A percentile compares a stretch with the other conserved stretches of the same genome.
Evolutionary conservation across 2,329 filamentous ascomycete genomes (phyloP).

Genomic region (Ophiocordyceps robertsii): DNA sequence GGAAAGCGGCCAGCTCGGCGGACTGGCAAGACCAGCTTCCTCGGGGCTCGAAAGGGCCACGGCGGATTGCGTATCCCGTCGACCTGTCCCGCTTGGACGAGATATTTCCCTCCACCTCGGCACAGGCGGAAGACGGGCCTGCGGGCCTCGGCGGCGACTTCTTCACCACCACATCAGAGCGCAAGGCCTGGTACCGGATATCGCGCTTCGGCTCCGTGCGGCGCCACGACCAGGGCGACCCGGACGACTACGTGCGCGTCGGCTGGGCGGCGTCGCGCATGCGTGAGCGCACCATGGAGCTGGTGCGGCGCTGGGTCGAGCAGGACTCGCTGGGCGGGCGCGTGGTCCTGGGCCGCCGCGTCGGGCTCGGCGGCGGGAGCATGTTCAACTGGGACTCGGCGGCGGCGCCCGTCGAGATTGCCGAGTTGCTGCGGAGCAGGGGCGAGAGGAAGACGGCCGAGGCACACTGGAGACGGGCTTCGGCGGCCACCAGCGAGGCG

Average conservation of each 20-base stretch:
- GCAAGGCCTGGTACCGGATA: conserved; percentile 52
- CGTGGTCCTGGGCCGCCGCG: conserved; percentile 22
- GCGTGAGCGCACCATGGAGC: conserved; percentile 39
- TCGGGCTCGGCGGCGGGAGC: conserved; percentile 26
- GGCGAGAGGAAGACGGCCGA: conserved; percentile 4
- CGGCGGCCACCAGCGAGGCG: too few relatives aligned
- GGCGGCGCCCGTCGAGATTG: conserved; percentile 34
- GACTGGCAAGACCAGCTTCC: background rate
- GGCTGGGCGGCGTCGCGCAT: conserved; percentile 42
- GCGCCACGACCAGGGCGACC: conserved; percentile 41
- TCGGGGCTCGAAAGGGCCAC: background rate
- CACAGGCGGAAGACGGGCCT: background rate
- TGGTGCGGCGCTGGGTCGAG: conserved; percentile 53
- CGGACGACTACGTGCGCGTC: conserved; percentile 46
- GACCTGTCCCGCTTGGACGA: conserved; percentile 19
- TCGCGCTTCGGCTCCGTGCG: conserved; percentile 46
- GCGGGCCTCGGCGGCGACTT: conserved; percentile 28
- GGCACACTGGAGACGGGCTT: too few relatives aligned
- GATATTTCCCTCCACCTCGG: conserved; percentile 15
- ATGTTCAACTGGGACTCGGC: conserved; percentile 50
- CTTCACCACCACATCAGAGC: conserved; percentile 41
- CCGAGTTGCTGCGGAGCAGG: conserved; percentile 17
- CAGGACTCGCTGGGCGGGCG: conserved; percentile 45
- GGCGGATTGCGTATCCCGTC: conserved; percentile 13
- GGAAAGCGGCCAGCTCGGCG: too few relatives aligned